Evolutionary conservation across 371 early-diverging fungal genomes (phyloP).

Genomic region (Phascolomyces articulosus): DNA sequence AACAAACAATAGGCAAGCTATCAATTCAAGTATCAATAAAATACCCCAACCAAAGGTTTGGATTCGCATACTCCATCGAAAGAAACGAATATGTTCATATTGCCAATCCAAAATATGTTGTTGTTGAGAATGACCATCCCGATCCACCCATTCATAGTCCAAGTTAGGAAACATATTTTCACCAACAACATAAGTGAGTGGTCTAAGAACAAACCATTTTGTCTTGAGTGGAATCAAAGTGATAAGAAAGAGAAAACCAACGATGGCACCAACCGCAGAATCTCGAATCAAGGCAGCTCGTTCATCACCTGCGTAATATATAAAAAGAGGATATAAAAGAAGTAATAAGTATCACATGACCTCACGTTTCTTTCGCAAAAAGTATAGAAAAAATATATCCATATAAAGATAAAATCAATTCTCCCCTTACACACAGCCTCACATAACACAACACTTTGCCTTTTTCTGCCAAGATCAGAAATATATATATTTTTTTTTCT

Average conservation of each 20-base stretch:
- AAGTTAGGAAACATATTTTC: conserved; percentile 35
- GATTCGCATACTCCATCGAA: conserved; percentile 22
- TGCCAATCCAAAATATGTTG: conserved; percentile 29
- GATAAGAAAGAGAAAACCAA: conserved; percentile 44
- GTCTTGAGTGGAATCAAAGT: conserved; percentile 46
- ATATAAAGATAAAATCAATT: too few relatives aligned
- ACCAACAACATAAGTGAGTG: conserved; percentile 35
- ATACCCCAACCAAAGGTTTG: conserved; percentile 34
- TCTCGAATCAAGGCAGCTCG: conserved; percentile 51
- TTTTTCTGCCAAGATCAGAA: too few relatives aligned
- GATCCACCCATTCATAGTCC: conserved; percentile 25
- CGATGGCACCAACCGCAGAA: conserved; percentile 38
- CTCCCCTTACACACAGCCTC: too few relatives aligned
- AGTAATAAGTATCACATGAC: too few relatives aligned
- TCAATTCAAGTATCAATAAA: conserved; percentile 36
- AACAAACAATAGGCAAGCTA: conserved; percentile 39
- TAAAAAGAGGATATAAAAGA: too few relatives aligned
- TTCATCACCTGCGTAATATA: conserved; percentile 48
- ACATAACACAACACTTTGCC: too few relatives aligned
- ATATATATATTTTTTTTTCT: too few relatives aligned
- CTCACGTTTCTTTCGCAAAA: too few relatives aligned
- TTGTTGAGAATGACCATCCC: conserved; percentile 21
- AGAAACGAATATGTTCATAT: conserved; percentile 24
- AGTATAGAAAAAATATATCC: too few relatives aligned
- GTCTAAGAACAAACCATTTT: conserved; percentile 31